These are phyloP conservation scores for Onygenales sp. DNA, from an alignment of 2,329 filamentous ascomycete species.

Conservation along the genomic window DNA sequence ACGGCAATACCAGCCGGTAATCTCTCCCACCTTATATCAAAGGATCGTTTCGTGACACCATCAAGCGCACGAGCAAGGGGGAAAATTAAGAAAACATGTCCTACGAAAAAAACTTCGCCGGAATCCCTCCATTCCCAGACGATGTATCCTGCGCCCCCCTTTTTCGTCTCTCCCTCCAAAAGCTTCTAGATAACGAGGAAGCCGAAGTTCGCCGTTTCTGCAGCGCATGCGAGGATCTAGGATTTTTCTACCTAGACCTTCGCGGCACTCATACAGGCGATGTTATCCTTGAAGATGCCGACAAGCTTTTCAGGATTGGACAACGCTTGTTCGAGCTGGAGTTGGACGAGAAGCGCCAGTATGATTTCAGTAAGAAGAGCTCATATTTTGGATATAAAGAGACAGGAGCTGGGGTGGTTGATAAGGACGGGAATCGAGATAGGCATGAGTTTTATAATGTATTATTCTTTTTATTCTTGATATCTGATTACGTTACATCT, in stretches of 20 bases:
- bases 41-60: background rate
- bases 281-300: constrained; percentile 33
- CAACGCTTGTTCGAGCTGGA: constrained; percentile 39
- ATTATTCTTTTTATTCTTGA: background rate
- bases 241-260: constrained; percentile 50
- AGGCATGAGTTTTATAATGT: constrained; percentile 49
- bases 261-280: constrained; percentile 27
- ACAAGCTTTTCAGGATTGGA: constrained; percentile 38
- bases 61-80: background rate
- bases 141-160: constrained; percentile 36
- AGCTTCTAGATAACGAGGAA: constrained; percentile 27
- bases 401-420: constrained; percentile 38
- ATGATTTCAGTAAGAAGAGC: constrained; percentile 42
- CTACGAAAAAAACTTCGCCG: constrained; percentile 15
- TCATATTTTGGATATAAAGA: constrained; percentile 48
- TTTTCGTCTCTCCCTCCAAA: constrained; percentile 30
- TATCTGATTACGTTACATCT: no score
- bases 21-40: background rate
- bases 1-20: background rate
- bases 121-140: constrained; percentile 32
- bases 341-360: constrained; percentile 44
- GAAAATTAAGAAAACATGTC: background rate
- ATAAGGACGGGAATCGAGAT: constrained; percentile 40
- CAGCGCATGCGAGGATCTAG: constrained; percentile 37
- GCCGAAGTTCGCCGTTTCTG: constrained; percentile 28